phyloP scores from a whole-genome alignment of 306 rosid species.

The barrel medic (Medicago truncatula) region DNA sequence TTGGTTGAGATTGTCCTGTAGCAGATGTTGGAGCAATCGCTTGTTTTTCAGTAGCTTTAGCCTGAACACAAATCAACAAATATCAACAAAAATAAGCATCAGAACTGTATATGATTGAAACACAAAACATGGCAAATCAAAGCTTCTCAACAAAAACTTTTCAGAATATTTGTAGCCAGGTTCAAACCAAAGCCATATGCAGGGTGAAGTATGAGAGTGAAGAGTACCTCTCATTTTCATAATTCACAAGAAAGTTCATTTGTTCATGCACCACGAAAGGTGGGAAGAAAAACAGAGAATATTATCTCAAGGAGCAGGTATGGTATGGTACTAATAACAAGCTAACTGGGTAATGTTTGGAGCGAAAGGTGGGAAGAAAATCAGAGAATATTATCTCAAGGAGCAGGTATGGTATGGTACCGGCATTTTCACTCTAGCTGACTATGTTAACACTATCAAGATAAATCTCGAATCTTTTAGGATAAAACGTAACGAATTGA shows the following conservation, averaged over 20 bases:
- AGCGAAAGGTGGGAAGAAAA: constrained; percentile 17
- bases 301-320: constrained; percentile 3
- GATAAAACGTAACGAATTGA: not conserved
- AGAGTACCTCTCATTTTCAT: constrained; percentile 17
- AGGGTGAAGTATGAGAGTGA: not conserved
- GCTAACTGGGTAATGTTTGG: not conserved
- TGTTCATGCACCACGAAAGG: constrained; percentile 24
- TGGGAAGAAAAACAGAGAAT: constrained; percentile 16
- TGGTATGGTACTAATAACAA: too few relatives aligned
- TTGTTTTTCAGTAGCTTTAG: constrained; percentile 61
- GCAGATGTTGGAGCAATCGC: constrained; percentile 48
- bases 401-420: too few relatives aligned
- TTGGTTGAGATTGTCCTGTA: constrained; percentile 55
- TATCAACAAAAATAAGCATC: not conserved
- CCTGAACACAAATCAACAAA: constrained; percentile 48
- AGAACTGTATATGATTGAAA: not conserved
- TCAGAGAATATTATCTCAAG: constrained; percentile 8
- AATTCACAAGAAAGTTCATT: constrained; percentile 10
- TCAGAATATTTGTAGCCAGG: not conserved
- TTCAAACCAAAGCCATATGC: constrained; percentile 14
- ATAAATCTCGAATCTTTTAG: constrained; percentile 4
- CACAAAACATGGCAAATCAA: constrained; percentile 23
- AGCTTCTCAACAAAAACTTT: constrained; percentile 26
- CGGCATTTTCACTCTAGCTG: constrained; percentile 14
- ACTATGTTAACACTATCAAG: constrained; percentile 17